These are phyloP conservation scores for Hordeum pubiflorum DNA, from an alignment of 202 grass and related monocot genomes.

Conservation along the genomic window DNA sequence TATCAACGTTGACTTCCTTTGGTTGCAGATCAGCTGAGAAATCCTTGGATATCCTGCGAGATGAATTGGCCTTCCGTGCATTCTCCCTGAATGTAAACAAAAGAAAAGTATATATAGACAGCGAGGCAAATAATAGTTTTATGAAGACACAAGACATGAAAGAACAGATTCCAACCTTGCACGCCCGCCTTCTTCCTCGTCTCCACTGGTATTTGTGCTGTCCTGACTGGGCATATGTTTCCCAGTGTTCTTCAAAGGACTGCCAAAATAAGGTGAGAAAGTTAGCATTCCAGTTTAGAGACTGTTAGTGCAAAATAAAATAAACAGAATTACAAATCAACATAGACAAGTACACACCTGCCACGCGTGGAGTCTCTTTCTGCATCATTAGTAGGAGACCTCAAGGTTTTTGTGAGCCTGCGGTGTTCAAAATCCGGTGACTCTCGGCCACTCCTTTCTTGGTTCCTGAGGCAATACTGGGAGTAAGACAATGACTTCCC, in stretches of 20 bases:
- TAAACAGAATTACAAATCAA: background rate
- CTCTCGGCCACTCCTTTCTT: slow-evolving; percentile 28
- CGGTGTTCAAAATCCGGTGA: slow-evolving; percentile 19
- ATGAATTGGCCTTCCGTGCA: slow-evolving; percentile 39
- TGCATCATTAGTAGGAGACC: slow-evolving; percentile 27
- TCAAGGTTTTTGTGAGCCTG: slow-evolving; percentile 28
- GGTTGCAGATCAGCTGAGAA: slow-evolving; percentile 13
- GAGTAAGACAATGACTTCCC: slow-evolving; percentile 15
- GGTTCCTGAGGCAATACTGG: slow-evolving; percentile 30
- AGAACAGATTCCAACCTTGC: slow-evolving; percentile 45
- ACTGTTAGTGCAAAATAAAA: background rate
- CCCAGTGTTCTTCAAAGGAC: slow-evolving; percentile 37
- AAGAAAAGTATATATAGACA: background rate
- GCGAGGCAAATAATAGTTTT: background rate
- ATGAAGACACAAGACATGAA: background rate
- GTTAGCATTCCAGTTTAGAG: slow-evolving; percentile 17
- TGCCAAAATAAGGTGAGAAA: slow-evolving; percentile 19
- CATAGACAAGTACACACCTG: slow-evolving; percentile 30
- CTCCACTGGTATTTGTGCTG: slow-evolving; percentile 42
- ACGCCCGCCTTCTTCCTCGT: slow-evolving; percentile 41
- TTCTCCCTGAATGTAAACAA: slow-evolving; percentile 30
- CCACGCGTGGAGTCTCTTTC: slow-evolving; percentile 9
- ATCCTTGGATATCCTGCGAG: slow-evolving; percentile 47
- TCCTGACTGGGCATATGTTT: slow-evolving; percentile 35
- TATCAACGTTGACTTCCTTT: slow-evolving; percentile 18